phyloP scores from a whole-genome alignment of 805 yeast genomes.

The Priceomyces fermenticarens region DNA sequence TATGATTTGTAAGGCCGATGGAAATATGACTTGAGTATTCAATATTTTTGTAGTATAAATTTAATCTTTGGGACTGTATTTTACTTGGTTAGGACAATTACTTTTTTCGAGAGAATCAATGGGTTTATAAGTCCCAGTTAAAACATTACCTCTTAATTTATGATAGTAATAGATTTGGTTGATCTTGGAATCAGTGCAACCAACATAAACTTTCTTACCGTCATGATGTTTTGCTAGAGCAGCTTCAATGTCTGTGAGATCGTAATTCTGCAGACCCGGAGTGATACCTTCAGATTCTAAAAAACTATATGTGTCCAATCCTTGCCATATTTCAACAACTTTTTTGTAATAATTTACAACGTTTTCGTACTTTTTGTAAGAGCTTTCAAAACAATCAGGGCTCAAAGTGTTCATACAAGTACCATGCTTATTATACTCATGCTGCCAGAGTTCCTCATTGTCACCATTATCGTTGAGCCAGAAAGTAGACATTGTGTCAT shows the following conservation, averaged over 20 bases:
- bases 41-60: neutral
- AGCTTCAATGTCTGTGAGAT: conserved; percentile 50
- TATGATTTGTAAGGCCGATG: conserved; percentile 1
- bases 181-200: conserved; percentile 52
- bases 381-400: conserved; percentile 60
- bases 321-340: conserved; percentile 23
- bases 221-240: conserved; percentile 49
- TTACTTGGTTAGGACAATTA: conserved; percentile 57
- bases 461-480: conserved; percentile 78
- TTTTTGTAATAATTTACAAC: conserved; percentile 45
- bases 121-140: conserved; percentile 56
- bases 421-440: conserved; percentile 92
- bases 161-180: conserved; percentile 81
- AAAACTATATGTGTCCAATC: conserved; percentile 60
- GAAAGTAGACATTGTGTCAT: conserved; percentile 50
- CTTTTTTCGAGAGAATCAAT: conserved; percentile 56
- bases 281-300: conserved; percentile 65
- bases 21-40: neutral
- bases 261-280: conserved; percentile 62
- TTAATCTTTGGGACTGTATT: neutral
- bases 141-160: conserved; percentile 68
- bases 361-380: conserved; percentile 22
- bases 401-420: conserved; percentile 83
- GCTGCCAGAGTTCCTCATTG: conserved; percentile 75
- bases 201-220: conserved; percentile 58